Conservation (phyloP, 2,329 filamentous ascomycete genomes). For the Pyricularia pennisetigena region DNA sequence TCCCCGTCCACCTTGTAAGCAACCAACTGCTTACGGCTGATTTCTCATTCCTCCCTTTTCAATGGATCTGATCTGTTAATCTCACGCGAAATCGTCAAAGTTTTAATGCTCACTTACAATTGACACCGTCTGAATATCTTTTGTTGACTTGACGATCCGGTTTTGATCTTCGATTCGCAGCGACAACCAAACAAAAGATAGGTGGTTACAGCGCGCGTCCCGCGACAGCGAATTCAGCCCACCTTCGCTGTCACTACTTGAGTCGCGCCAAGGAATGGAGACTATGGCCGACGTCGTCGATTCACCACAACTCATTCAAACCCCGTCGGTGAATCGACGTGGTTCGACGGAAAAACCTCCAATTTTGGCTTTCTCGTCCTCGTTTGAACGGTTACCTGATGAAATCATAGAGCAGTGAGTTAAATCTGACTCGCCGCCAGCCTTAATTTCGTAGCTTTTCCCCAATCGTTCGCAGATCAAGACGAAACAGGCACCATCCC, state of each 20-base stretch:
- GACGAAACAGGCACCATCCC: neutral
- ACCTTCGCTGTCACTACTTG: neutral
- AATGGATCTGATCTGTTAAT: neutral
- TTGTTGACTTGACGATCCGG: neutral
- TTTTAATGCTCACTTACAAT: neutral
- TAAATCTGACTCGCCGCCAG: neutral
- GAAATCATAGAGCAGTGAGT: conserved; percentile 62
- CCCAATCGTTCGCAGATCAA: neutral
- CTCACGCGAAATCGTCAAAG: neutral
- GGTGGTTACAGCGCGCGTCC: neutral
- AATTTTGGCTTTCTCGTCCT: conserved; percentile 20
- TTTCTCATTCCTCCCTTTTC: neutral
- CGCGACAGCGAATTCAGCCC: neutral
- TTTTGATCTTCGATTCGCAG: neutral
- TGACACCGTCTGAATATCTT: neutral
- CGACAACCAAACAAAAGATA: neutral
- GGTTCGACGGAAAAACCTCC: conserved; percentile 23
- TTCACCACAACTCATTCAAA: neutral
- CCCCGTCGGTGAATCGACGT: neutral
- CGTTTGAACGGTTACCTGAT: conserved; percentile 50
- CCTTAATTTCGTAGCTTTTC: conserved; percentile 1
- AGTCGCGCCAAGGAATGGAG: neutral
- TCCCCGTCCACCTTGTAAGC: neutral
- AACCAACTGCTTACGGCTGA: neutral
- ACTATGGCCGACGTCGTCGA: conserved; percentile 9